Conservation (phyloP, 306 rosid species). For the Dryas alaskensis region DNA sequence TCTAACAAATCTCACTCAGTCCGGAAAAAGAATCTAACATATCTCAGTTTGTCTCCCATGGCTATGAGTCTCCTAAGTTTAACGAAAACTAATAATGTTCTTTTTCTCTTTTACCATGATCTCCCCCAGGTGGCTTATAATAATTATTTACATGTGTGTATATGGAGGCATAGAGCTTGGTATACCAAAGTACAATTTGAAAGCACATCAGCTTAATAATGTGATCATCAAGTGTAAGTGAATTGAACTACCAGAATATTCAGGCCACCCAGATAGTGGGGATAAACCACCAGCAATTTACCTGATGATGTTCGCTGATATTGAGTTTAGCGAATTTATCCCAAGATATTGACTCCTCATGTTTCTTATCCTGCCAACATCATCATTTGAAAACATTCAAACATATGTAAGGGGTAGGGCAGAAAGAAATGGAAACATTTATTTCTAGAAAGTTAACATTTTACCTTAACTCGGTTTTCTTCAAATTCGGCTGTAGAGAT, state of each 20-base stretch:
- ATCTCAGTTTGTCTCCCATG: background rate
- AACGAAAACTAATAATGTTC: background rate
- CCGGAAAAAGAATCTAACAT: no score
- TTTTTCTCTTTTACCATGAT: background rate
- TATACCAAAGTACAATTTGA: background rate
- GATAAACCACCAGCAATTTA: slow-evolving; percentile 19
- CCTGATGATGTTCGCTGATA: slow-evolving; percentile 51
- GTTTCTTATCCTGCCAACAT: slow-evolving; percentile 51
- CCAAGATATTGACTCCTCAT: slow-evolving; percentile 51
- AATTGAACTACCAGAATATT: slow-evolving; percentile 2
- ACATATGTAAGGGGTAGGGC: slow-evolving; percentile 8
- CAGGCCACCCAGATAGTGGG: slow-evolving; percentile 5
- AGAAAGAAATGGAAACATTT: slow-evolving; percentile 18
- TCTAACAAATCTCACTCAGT: background rate
- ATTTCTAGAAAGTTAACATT: slow-evolving; percentile 24
- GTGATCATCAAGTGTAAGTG: background rate
- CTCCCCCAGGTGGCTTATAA: no score
- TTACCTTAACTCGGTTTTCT: slow-evolving; percentile 64
- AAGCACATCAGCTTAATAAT: background rate
- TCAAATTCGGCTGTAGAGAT: slow-evolving; percentile 50
- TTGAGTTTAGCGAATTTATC: slow-evolving; percentile 62
- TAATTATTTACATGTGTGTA: background rate
- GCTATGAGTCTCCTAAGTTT: background rate
- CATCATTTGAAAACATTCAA: slow-evolving; percentile 29
- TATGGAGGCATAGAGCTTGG: no score